Evolutionary conservation across 2,329 filamentous ascomycete genomes (phyloP).

Genomic region (Stagonosporopsis rhizophila): DNA sequence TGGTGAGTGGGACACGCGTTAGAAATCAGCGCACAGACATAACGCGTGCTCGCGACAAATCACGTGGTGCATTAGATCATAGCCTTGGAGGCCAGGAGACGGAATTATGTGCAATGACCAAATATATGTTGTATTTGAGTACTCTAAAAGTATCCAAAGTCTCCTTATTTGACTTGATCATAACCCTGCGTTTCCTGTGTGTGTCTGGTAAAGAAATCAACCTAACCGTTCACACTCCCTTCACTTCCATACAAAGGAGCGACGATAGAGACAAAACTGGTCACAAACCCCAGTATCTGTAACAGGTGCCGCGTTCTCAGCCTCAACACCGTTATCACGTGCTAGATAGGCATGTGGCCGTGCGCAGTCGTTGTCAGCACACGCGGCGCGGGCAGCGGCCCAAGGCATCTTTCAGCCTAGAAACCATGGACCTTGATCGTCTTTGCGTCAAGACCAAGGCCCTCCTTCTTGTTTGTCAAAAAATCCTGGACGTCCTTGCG

Average conservation of each 20-base stretch:
- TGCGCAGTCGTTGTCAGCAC: slow-evolving; percentile 1
- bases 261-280: slow-evolving; percentile 12
- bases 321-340: slow-evolving; percentile 1
- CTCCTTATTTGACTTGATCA: background rate
- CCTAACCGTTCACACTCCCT: background rate
- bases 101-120: background rate
- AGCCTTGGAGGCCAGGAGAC: background rate
- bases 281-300: background rate
- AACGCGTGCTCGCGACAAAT: background rate
- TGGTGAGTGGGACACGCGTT: background rate
- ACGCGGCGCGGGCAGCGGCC: slow-evolving; percentile 9
- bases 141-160: background rate
- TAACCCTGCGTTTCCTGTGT: background rate
- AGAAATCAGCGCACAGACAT: background rate
- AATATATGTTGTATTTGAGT: background rate
- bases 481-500: slow-evolving; percentile 99
- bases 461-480: slow-evolving; percentile 93
- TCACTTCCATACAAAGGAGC: slow-evolving; percentile 5
- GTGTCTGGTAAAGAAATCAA: background rate
- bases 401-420: slow-evolving; percentile 24
- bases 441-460: slow-evolving; percentile 91
- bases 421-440: slow-evolving; percentile 81
- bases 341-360: background rate
- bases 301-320: background rate
- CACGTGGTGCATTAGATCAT: background rate